Percentiles rank a stretch among this genome's conserved stretches.
Conservation (phyloP, 2,329 filamentous ascomycete genomes). For the Scortechinia acanthostroma region DNA sequence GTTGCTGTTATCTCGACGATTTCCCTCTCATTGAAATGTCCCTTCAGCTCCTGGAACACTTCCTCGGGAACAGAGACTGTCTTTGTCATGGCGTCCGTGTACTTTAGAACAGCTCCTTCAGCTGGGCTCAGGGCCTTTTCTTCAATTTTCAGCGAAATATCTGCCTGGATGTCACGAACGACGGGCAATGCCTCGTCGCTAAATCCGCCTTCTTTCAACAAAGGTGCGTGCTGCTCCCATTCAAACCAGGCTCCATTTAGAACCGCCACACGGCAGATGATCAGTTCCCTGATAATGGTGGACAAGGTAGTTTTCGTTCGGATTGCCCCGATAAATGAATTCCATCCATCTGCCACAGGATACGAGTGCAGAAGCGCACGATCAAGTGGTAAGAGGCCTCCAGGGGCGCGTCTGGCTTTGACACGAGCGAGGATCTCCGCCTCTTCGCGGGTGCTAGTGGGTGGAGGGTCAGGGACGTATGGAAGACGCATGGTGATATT, state of each 20-base stretch:
- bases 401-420: constrained; percentile 14
- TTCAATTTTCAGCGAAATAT: background rate
- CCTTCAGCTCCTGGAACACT: background rate
- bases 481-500: constrained; percentile 17
- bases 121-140: background rate
- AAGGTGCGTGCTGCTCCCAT: background rate
- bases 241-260: background rate
- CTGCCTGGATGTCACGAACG: background rate
- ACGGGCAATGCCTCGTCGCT: background rate
- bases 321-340: constrained; percentile 45
- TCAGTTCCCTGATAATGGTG: constrained; percentile 12
- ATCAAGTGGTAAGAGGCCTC: constrained; percentile 41
- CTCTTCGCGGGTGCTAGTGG: constrained; percentile 33
- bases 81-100: background rate
- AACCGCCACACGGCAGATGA: background rate
- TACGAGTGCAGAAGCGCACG: constrained; percentile 43
- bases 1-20: background rate
- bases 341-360: constrained; percentile 48
- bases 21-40: background rate
- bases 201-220: background rate
- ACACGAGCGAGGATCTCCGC: constrained; percentile 39
- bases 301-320: constrained; percentile 40
- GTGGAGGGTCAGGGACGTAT: constrained; percentile 40
- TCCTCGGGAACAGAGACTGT: background rate
- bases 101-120: background rate